Evolutionary conservation across 1,139 yeast species (phyloP).

Genomic region (Geotrichum bryndzae): DNA sequence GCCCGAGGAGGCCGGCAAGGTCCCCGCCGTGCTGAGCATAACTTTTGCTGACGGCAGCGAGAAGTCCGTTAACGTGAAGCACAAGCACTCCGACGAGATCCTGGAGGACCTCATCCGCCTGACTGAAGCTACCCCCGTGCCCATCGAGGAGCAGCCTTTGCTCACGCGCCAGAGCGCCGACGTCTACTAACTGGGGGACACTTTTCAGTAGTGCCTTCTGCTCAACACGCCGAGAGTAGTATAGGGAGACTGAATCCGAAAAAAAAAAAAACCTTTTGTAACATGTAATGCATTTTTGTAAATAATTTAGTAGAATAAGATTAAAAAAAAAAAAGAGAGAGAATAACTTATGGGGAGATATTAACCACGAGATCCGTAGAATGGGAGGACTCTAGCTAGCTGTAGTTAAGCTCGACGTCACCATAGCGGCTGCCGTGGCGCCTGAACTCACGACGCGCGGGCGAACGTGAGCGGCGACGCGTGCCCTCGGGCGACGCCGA

Average conservation of each 20-base stretch:
- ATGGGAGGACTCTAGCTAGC: not conserved
- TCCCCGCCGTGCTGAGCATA: slow-evolving; percentile 43
- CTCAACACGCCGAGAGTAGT: not conserved
- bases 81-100: slow-evolving; percentile 38
- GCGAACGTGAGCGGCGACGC: not conserved
- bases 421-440: slow-evolving; percentile 7
- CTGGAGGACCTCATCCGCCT: slow-evolving; percentile 36
- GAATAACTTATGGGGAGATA: not conserved
- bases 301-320: not conserved
- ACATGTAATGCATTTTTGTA: slow-evolving; percentile 5
- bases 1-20: slow-evolving; percentile 38
- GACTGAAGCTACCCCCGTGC: slow-evolving; percentile 36
- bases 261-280: not conserved
- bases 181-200: slow-evolving; percentile 1
- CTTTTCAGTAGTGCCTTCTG: not conserved
- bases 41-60: slow-evolving; percentile 34
- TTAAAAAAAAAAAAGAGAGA: not conserved
- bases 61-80: slow-evolving; percentile 37
- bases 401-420: slow-evolving; percentile 12
- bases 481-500: slow-evolving; percentile 7
- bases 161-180: slow-evolving; percentile 15
- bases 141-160: slow-evolving; percentile 29
- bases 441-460: not conserved
- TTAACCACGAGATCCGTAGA: not conserved
- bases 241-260: not conserved